Base-by-base conservation (phyloP, 306 rosid species). In the Trifolium subterraneum region DNA sequence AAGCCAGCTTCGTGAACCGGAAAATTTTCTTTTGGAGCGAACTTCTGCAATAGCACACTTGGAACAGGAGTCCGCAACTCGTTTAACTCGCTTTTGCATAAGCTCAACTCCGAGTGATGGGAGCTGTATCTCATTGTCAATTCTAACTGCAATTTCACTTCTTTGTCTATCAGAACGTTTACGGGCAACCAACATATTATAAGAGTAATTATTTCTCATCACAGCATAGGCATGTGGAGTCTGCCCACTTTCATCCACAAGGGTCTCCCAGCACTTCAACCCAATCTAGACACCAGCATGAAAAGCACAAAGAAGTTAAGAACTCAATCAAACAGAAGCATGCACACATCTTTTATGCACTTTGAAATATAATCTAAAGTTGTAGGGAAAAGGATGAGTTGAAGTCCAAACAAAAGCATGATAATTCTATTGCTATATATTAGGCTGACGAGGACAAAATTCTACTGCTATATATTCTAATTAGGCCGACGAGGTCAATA, bases 221-320 rank as follows among this genome's bases (percentile, higher is more conserved):
- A 52, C n/a, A 68, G 97, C 96, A 82, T 93, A 90, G 9, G 86
- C 87, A 70, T 66, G 75, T 2, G 98, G 93, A 35, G 98, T 80
- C 83, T 87, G 86, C 42, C 97, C 95, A 61, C 56, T 90, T 48
- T 83, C 89, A 75, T 93, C 98, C 74, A 75, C 55, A n/a, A 88
- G 90, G 64, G 90, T 80, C 18, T 81, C 85, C 98, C 98, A 93
- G 87, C 93, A 81, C 65, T 78, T 84, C 86, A 93, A 86, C 20
- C 95, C 98, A 75, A 87, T 83, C 98, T 93, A 68, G 70, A 80
- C 42, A 64, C 23, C 79, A 52, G 20, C 38, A 65, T 27, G 78
- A 68, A 41, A 71, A 14, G 47, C 10, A 66, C 25, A 41, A 4
- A 35, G 22, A 33, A 11, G 15, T 61, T 33, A 66, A 54, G 38